Conservation (phyloP, 2,329 filamentous ascomycete genomes). For the Scedosporium dehoogii region DNA sequence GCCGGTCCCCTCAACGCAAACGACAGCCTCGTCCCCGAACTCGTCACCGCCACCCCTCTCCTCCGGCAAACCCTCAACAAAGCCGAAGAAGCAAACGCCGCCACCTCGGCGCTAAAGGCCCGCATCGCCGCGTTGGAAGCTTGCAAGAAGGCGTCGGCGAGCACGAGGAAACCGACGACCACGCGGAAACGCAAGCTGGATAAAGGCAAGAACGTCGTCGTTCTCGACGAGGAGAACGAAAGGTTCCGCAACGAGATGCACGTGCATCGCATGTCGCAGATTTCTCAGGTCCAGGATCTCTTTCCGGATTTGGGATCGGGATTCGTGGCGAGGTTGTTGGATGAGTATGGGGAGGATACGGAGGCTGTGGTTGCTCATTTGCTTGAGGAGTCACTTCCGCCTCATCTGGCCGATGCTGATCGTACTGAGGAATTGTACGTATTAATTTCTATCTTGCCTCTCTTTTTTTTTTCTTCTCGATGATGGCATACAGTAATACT, state of each 20-base stretch:
- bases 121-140: conserved; percentile 50
- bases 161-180: conserved; percentile 38
- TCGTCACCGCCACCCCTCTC: conserved; percentile 73
- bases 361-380: conserved; percentile 76
- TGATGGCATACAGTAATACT: neutral
- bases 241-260: conserved; percentile 43
- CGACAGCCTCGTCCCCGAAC: conserved; percentile 67
- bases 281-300: conserved; percentile 86
- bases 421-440: conserved; percentile 52
- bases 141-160: conserved; percentile 47
- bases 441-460: neutral
- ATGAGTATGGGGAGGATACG: conserved; percentile 66
- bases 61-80: conserved; percentile 51
- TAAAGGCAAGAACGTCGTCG: conserved; percentile 52
- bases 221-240: conserved; percentile 23
- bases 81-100: conserved; percentile 36
- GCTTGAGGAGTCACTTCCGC: conserved; percentile 65
- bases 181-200: conserved; percentile 44
- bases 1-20: conserved; percentile 44
- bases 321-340: conserved; percentile 70
- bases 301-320: conserved; percentile 80
- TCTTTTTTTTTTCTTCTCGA: too few species aligned
- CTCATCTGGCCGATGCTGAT: conserved; percentile 55
- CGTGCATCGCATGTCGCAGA: conserved; percentile 71
- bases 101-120: conserved; percentile 46